Percentiles rank a stretch among this genome's conserved stretches.
Conservation (phyloP, 2,329 filamentous ascomycete genomes). For the Phyllachora maydis region DNA sequence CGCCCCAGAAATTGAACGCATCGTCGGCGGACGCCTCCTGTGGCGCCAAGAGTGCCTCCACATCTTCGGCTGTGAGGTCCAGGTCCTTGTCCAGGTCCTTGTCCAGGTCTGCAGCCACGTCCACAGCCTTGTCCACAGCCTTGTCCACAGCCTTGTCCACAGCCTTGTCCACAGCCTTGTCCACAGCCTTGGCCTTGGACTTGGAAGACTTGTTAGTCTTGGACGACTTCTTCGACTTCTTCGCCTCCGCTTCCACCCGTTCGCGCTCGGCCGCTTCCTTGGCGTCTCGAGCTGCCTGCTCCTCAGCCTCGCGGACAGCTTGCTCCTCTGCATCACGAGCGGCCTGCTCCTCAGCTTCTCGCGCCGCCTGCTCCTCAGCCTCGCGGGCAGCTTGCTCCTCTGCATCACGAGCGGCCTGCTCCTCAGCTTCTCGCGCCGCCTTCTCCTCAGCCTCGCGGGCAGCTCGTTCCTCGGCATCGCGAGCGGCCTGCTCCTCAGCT, state of each 20-base stretch:
- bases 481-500: slow-evolving; percentile 8
- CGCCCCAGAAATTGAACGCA: slow-evolving; percentile 9
- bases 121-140: slow-evolving; percentile 6
- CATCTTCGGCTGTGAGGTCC: background rate
- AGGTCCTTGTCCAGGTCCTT: slow-evolving; percentile 1
- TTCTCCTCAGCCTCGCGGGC: slow-evolving; percentile 14
- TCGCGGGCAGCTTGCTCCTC: slow-evolving; percentile 1
- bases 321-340: slow-evolving; percentile 4
- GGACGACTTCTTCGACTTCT: slow-evolving; percentile 4
- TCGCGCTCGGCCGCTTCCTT: slow-evolving; percentile 1
- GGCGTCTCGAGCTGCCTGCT: slow-evolving; percentile 4
- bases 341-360: slow-evolving; percentile 1
- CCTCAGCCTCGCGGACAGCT: slow-evolving; percentile 11
- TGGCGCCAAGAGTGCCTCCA: background rate
- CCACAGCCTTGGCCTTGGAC: slow-evolving; percentile 2
- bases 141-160: slow-evolving; percentile 4
- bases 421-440: slow-evolving; percentile 3
- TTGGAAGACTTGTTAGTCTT: slow-evolving; percentile 7
- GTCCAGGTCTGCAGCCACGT: slow-evolving; percentile 1
- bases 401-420: slow-evolving; percentile 5
- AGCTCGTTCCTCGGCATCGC: slow-evolving; percentile 8
- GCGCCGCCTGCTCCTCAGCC: slow-evolving; percentile 1
- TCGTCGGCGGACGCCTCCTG: too few species aligned
- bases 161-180: slow-evolving; percentile 12
- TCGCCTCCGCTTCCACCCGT: slow-evolving; percentile 2